Evolutionary conservation across 805 yeast genomes (phyloP).

Genomic region (Yarrowia porcina): DNA sequence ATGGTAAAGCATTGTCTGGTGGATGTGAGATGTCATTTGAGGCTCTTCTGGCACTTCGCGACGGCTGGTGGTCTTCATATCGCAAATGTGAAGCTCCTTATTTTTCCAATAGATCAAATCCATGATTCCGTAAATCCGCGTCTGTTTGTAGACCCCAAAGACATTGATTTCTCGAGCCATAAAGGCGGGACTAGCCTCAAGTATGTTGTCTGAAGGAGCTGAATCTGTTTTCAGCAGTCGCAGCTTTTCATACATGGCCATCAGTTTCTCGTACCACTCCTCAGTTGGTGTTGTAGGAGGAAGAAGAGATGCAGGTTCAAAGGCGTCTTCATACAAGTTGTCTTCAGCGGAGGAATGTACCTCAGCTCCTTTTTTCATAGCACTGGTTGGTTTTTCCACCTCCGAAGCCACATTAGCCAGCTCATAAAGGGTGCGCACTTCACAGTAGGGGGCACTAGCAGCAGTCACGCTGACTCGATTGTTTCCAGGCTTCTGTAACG

Average conservation of each 20-base stretch:
- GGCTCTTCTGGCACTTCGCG: neutral
- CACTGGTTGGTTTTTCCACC: neutral
- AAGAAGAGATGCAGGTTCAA: neutral
- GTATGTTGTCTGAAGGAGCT: neutral
- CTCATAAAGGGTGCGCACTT: slow-evolving; percentile 10
- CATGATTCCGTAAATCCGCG: slow-evolving; percentile 4
- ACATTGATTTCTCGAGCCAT: slow-evolving; percentile 18
- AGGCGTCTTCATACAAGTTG: neutral
- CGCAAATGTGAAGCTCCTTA: slow-evolving; percentile 9
- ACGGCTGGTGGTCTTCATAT: slow-evolving; percentile 4
- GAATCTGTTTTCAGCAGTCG: neutral
- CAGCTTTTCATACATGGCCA: neutral
- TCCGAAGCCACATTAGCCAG: neutral
- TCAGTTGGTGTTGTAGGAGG: neutral
- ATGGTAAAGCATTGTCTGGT: slow-evolving; percentile 16
- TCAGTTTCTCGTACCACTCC: slow-evolving; percentile 7
- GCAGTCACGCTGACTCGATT: slow-evolving; percentile 16
- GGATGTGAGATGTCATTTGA: neutral
- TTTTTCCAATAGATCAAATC: slow-evolving; percentile 19
- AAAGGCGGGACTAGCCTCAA: neutral
- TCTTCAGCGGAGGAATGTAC: neutral
- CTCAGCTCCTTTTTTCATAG: slow-evolving; percentile 8
- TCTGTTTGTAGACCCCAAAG: slow-evolving; percentile 10
- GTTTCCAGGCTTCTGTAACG: neutral
- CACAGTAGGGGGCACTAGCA: slow-evolving; percentile 14